Evolutionary conservation across 2,329 filamentous ascomycete genomes (phyloP).

Genomic region (Penicillium sp.): DNA sequence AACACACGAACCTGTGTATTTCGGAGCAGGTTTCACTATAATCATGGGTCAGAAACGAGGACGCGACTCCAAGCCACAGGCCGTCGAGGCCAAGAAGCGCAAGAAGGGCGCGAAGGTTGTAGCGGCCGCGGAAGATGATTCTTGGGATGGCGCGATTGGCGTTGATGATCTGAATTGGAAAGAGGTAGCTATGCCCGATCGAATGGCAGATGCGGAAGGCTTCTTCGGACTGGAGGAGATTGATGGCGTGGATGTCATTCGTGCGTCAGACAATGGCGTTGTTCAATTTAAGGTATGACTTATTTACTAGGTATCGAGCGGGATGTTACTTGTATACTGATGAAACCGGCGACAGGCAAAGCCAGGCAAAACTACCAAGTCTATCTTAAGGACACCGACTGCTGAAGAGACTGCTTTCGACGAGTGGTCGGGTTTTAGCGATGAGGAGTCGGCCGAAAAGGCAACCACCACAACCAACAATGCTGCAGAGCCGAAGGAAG

Average conservation of each 20-base stretch:
- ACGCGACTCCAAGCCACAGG: constrained; percentile 30
- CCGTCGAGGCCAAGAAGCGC: constrained; percentile 36
- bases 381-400: constrained; percentile 26
- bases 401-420: constrained; percentile 41
- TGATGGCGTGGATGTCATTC: constrained; percentile 83
- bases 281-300: constrained; percentile 42
- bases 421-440: constrained; percentile 67
- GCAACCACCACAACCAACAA: constrained; percentile 8
- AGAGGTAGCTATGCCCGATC: constrained; percentile 68
- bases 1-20: not conserved
- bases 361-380: constrained; percentile 34
- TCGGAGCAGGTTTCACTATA: not conserved
- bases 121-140: constrained; percentile 16
- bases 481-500: constrained; percentile 15
- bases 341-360: constrained; percentile 27
- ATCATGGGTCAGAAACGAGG: constrained; percentile 40
- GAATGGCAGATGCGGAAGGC: constrained; percentile 84
- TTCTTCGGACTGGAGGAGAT: constrained; percentile 92
- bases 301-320: not conserved
- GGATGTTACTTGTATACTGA: not conserved
- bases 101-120: constrained; percentile 28
- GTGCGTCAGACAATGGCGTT: constrained; percentile 55
- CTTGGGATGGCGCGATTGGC: constrained; percentile 31
- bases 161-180: constrained; percentile 62
- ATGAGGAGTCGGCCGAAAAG: constrained; percentile 42